Base-by-base conservation (phyloP, 192 early-diverging fungal species). In the Entomortierella beljakovae region DNA sequence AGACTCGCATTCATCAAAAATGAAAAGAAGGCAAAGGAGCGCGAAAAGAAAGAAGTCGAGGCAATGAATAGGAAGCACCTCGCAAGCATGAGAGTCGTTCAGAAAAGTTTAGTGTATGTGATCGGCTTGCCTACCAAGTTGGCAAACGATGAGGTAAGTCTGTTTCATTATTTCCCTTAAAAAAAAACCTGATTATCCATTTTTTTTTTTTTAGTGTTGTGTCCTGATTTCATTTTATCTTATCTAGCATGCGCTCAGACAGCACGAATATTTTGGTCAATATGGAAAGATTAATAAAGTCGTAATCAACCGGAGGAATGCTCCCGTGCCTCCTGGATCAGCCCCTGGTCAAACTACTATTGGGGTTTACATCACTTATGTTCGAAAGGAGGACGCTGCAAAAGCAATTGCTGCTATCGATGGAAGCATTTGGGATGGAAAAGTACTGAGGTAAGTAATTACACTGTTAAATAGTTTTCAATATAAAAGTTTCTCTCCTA, bases 101-200 rank as follows among this genome's bases (percentile, higher is more conserved):
- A 98, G 82, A 98, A 97, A 85, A 98, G 96, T 71, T 83, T 99
- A 29, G 95, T 99, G 6, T 99, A 99, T 81, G 96, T 99, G 28
- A 93, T 98, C 60, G 96, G 96, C 20, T 75, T 99, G 15, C 95
- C 94, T 29, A 74, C 92, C 15, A 95, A 91, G 64, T 80, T 95
- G 34, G 92, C 92, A 9, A 94, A 88, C 1, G 98, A 99, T 64
- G 97, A 99, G 85, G 93, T 94, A 82, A 37, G 57, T 6, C n/a
- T n/a, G n/a, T n/a, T n/a, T n/a, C n/a, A n/a, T n/a, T n/a, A n/a
- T n/a, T n/a, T 38, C 37, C 37, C 37, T 38, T 38, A 38, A n/a
- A n/a, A n/a, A n/a, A n/a, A n/a, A n/a, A n/a, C n/a, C n/a, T n/a
- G n/a, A n/a, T 56, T 22, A 13, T 38, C 20, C 13, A 40, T 20